phyloP scores from a whole-genome alignment of 1,284 basidiomycete genomes.

The Marasmius sp. region DNA sequence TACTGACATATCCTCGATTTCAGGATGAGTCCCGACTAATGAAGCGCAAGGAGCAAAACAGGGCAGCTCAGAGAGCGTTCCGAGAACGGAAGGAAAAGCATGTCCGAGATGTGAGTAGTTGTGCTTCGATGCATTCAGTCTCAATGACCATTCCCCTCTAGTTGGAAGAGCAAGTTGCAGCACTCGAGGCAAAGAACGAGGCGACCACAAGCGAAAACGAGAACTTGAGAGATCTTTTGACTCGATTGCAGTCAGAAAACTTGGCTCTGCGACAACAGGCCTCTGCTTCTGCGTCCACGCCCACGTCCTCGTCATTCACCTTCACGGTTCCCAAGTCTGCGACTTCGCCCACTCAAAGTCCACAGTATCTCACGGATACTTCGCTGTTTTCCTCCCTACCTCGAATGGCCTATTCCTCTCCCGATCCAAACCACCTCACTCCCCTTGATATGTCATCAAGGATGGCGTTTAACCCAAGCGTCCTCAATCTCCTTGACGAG shows the following conservation, averaged over 20 bases:
- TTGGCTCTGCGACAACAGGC: conserved; percentile 60
- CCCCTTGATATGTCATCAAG: conserved; percentile 65
- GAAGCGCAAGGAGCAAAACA: conserved; percentile 86
- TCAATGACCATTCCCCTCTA: conserved; percentile 24
- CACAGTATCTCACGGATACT: conserved; percentile 6
- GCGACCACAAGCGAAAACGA: conserved; percentile 68
- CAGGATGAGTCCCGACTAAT: conserved; percentile 71
- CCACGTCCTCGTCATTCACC: conserved; percentile 63
- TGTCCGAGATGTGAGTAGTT: conserved; percentile 75
- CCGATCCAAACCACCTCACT: conserved; percentile 21
- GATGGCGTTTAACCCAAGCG: conserved; percentile 63
- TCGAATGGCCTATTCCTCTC: conserved; percentile 13
- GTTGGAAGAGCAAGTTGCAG: conserved; percentile 83
- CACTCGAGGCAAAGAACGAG: conserved; percentile 75
- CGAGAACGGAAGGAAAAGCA: conserved; percentile 87
- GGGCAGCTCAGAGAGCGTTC: conserved; percentile 84
- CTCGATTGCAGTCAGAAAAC: conserved; percentile 79
- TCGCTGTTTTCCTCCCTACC: conserved; percentile 24
- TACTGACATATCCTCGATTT: background rate
- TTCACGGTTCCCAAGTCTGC: conserved; percentile 62
- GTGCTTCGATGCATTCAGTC: background rate
- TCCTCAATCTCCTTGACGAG: conserved; percentile 63
- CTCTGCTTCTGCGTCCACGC: conserved; percentile 59
- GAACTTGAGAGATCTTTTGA: conserved; percentile 74
- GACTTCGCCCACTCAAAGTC: conserved; percentile 24